A percentile compares a stretch with the other conserved stretches of the same genome.
Evolutionary conservation across 495 filamentous ascomycete species (phyloP).

Genomic region (Talaromyces stipitatus): DNA sequence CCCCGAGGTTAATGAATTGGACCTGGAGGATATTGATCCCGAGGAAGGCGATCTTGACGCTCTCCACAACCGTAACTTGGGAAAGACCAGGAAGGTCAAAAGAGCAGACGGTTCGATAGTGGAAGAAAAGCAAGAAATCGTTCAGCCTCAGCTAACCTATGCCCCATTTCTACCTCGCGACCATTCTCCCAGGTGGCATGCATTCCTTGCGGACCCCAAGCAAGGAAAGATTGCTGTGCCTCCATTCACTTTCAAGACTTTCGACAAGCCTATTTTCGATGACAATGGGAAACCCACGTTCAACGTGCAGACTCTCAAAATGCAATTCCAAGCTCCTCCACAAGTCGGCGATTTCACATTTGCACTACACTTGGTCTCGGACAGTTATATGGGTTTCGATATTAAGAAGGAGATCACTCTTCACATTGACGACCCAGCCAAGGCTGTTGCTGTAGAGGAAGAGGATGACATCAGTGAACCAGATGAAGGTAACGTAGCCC

Average conservation of each 20-base stretch:
- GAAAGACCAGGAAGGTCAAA: constrained; percentile 50
- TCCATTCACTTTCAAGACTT: constrained; percentile 82
- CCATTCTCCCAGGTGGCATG: constrained; percentile 82
- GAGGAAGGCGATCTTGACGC: constrained; percentile 90
- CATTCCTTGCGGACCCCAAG: constrained; percentile 89
- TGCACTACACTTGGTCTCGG: constrained; percentile 82
- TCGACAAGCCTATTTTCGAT: constrained; percentile 78
- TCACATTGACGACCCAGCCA: constrained; percentile 81
- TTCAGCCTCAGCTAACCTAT: constrained; percentile 74
- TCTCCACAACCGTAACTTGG: constrained; percentile 66
- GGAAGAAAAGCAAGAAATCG: constrained; percentile 42
- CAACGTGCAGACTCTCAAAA: constrained; percentile 89
- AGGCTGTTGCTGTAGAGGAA: constrained; percentile 64
- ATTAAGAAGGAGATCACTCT: constrained; percentile 81
- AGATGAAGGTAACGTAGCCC: constrained; percentile 68
- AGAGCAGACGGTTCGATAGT: constrained; percentile 47
- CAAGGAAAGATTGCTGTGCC: constrained; percentile 93
- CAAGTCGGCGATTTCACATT: constrained; percentile 90
- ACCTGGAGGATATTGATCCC: constrained; percentile 85
- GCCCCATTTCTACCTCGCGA: constrained; percentile 87
- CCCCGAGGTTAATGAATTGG: constrained; percentile 63
- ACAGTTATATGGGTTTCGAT: constrained; percentile 91
- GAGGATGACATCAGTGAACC: constrained; percentile 96
- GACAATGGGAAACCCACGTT: constrained; percentile 72
- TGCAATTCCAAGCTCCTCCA: constrained; percentile 94